Evolutionary conservation across 2,329 filamentous ascomycete genomes (phyloP).

Genomic region (Stagonosporopsis tanaceti): DNA sequence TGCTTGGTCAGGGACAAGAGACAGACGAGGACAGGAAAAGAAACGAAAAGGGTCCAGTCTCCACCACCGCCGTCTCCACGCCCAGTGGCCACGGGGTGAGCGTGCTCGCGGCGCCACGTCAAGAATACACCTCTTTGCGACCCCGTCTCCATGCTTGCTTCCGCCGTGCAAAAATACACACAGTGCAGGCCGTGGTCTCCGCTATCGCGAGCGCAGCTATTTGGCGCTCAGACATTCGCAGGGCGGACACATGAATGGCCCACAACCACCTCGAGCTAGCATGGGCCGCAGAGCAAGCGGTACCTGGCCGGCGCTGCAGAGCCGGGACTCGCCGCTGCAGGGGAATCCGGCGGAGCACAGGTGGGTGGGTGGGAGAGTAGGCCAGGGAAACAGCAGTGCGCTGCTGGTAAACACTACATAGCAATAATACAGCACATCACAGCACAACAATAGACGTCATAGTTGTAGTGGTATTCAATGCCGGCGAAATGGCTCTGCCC

Average conservation of each 20-base stretch:
- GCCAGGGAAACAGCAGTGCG: neutral
- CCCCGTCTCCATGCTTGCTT: neutral
- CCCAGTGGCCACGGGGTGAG: neutral
- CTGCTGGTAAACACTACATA: neutral
- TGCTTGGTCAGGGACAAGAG: neutral
- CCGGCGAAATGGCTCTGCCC: neutral
- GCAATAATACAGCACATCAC: neutral
- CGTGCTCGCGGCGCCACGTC: neutral
- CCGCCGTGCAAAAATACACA: neutral
- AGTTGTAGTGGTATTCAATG: neutral
- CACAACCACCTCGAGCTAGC: neutral
- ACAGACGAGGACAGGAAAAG: neutral
- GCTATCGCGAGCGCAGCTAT: slow-evolving; percentile 12
- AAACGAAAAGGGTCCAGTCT: slow-evolving; percentile 7
- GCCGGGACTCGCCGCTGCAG: slow-evolving; percentile 1
- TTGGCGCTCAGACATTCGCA: slow-evolving; percentile 5
- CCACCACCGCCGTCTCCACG: neutral
- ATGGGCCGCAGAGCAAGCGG: neutral
- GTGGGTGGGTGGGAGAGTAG: neutral
- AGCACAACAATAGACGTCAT: slow-evolving; percentile 9
- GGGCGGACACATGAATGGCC: neutral
- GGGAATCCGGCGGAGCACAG: neutral
- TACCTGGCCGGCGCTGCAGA: slow-evolving; percentile 1
- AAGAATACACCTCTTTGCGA: neutral
- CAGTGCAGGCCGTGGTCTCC: neutral